Evolutionary conservation across 2,329 filamentous ascomycete genomes (phyloP).

Genomic region (Amesomyces nigricolor): DNA sequence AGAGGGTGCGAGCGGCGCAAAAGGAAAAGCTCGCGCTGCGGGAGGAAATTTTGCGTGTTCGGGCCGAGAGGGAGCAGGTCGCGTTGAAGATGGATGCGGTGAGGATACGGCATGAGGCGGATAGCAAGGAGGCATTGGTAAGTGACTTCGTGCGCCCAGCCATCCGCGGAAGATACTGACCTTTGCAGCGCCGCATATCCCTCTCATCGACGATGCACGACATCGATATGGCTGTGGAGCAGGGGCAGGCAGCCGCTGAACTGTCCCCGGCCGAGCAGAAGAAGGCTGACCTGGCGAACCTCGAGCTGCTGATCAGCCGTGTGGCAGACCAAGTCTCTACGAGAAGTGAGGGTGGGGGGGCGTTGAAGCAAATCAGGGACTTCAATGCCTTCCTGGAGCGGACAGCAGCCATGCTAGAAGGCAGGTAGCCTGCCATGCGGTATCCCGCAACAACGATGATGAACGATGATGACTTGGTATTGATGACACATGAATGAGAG

Average conservation of each 20-base stretch:
- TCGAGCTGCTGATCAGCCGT: constrained; percentile 52
- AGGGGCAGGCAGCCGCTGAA: constrained; percentile 41
- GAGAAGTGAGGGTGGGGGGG: constrained; percentile 40
- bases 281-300: constrained; percentile 47
- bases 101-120: constrained; percentile 53
- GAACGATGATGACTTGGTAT: constrained; percentile 4
- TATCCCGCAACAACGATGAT: constrained; percentile 3
- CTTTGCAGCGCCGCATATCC: constrained; percentile 40
- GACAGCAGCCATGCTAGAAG: constrained; percentile 51
- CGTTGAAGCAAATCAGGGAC: constrained; percentile 51
- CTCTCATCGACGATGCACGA: constrained; percentile 57
- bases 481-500: constrained; percentile 1
- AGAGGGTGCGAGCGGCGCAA: constrained; percentile 52
- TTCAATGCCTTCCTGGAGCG: constrained; percentile 62
- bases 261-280: constrained; percentile 43
- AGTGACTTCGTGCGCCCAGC: constrained; percentile 21
- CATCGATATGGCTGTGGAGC: constrained; percentile 50
- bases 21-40: constrained; percentile 52
- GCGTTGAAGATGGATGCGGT: constrained; percentile 58
- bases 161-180: constrained; percentile 4
- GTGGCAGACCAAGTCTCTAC: constrained; percentile 50
- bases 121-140: constrained; percentile 48
- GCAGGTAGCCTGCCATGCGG: constrained; percentile 10
- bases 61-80: constrained; percentile 56
- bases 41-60: constrained; percentile 54